Conservation (phyloP, 2,329 filamentous ascomycete species). For the Macrophomina tecta region DNA sequence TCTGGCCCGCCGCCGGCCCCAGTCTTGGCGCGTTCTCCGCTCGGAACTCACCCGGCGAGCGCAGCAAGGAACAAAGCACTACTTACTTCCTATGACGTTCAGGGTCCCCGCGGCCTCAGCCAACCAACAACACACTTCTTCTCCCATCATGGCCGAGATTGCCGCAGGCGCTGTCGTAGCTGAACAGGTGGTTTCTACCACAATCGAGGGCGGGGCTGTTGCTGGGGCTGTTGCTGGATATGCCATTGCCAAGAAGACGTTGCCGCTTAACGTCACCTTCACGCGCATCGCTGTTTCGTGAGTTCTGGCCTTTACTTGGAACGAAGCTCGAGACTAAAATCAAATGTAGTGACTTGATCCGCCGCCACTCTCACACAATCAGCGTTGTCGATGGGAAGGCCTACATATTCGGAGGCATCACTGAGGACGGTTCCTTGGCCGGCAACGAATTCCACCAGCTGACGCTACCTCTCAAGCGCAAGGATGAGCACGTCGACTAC, state of each 20-base stretch:
- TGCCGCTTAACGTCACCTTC: constrained; percentile 51
- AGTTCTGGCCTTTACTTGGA: constrained; percentile 40
- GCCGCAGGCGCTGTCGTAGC: constrained; percentile 47
- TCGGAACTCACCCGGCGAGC: neutral
- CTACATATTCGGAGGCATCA: constrained; percentile 53
- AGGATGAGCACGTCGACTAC: constrained; percentile 47
- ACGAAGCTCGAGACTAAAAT: constrained; percentile 28
- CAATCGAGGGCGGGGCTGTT: constrained; percentile 44
- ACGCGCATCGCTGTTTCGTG: constrained; percentile 47
- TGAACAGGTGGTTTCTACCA: constrained; percentile 49
- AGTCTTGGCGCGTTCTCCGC: constrained; percentile 13
- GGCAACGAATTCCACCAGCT: constrained; percentile 52
- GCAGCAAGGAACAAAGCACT: constrained; percentile 22
- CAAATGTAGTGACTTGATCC: constrained; percentile 37
- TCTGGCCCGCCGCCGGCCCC: neutral
- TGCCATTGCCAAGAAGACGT: constrained; percentile 49
- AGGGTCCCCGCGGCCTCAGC: neutral
- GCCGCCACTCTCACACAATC: constrained; percentile 47
- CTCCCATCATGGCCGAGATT: constrained; percentile 46
- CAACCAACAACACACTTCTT: constrained; percentile 4
- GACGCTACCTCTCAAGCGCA: constrained; percentile 37
- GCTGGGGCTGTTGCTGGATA: constrained; percentile 49
- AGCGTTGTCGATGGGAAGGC: constrained; percentile 50
- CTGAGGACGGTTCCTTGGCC: constrained; percentile 42
- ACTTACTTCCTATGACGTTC: constrained; percentile 1